A percentile compares a stretch with the other conserved stretches of the same genome.
phyloP scores from a whole-genome alignment of 768 basidiomycete genomes.

The Pulveroboletus sp. region DNA sequence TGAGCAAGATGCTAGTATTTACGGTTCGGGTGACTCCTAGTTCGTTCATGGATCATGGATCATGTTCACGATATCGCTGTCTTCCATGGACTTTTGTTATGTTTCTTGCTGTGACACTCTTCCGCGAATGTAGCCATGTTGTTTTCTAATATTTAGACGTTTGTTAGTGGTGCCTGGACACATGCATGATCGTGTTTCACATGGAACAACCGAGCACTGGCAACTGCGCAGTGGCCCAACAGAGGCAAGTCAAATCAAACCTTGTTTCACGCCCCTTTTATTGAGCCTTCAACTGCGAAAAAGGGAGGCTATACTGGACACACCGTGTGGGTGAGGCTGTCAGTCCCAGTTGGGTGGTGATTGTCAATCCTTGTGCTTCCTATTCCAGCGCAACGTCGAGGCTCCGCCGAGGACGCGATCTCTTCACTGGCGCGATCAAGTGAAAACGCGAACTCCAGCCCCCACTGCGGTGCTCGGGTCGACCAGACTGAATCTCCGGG shows the following conservation, averaged over 20 bases:
- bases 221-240: slow-evolving; percentile 8
- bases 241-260: slow-evolving; percentile 12
- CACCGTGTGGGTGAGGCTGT: slow-evolving; percentile 23
- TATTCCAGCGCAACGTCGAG: slow-evolving; percentile 10
- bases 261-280: background rate
- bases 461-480: slow-evolving; percentile 1
- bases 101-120: slow-evolving; percentile 2
- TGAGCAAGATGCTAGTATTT: slow-evolving; percentile 3
- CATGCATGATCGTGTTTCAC: slow-evolving; percentile 12
- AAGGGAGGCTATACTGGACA: slow-evolving; percentile 6
- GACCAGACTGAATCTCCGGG: slow-evolving; percentile 5
- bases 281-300: background rate
- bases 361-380: slow-evolving; percentile 9
- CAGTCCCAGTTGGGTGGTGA: slow-evolving; percentile 2
- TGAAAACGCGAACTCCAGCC: slow-evolving; percentile 14
- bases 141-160: background rate
- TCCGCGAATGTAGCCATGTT: background rate
- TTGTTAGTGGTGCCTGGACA: no score
- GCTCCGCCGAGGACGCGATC: slow-evolving; percentile 23
- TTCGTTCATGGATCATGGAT: background rate
- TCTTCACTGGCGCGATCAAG: slow-evolving; percentile 2
- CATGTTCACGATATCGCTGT: background rate
- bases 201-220: slow-evolving; percentile 10
- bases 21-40: slow-evolving; percentile 10
- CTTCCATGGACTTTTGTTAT: slow-evolving; percentile 2